Conservation (phyloP, 2,329 filamentous ascomycete genomes). For the Fusarium oligoseptatum region DNA sequence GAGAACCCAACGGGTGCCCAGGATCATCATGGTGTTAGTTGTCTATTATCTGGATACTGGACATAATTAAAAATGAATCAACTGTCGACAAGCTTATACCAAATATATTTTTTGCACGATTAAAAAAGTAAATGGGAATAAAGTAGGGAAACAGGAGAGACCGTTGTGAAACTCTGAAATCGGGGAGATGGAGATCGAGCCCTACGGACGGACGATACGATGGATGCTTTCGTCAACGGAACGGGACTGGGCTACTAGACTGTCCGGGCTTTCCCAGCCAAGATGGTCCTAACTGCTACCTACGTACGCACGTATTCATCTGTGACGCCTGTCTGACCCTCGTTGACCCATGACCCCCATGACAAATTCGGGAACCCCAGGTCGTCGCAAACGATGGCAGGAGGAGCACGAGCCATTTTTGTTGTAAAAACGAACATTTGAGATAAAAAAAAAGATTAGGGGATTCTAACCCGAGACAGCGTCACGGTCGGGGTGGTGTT, state of each 20-base stretch:
- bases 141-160: neutral
- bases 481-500: conserved; percentile 41
- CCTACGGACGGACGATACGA: neutral
- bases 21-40: conserved; percentile 2
- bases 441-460: conserved; percentile 18
- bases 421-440: neutral
- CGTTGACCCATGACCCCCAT: conserved; percentile 14
- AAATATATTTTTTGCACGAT: neutral
- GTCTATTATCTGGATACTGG: neutral
- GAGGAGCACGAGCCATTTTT: conserved; percentile 9
- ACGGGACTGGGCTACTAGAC: neutral
- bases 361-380: conserved; percentile 8
- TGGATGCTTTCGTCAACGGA: conserved; percentile 3
- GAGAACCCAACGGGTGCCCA: conserved; percentile 19
- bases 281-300: neutral
- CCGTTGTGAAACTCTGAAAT: conserved; percentile 6
- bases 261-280: neutral
- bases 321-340: conserved; percentile 32
- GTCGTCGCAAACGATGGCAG: neutral
- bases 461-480: conserved; percentile 42
- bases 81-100: neutral
- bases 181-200: conserved; percentile 2
- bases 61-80: neutral
- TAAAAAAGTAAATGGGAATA: neutral
- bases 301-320: conserved; percentile 19